These are phyloP conservation scores for Colletotrichum paranaense DNA, from an alignment of 2,329 filamentous ascomycete species.

Conservation along the genomic window DNA sequence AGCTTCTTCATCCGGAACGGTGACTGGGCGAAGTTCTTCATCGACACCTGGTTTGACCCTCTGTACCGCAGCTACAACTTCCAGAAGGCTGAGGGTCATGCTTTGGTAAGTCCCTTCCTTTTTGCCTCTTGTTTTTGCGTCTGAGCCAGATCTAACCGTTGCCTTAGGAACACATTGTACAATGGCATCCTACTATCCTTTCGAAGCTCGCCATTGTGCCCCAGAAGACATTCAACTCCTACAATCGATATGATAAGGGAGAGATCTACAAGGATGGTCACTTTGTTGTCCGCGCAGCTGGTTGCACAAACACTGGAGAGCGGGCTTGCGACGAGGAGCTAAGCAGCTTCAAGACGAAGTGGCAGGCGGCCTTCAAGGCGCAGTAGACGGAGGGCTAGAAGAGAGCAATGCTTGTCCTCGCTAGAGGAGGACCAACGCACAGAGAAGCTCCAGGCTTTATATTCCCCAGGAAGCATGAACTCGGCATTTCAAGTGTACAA, in stretches of 20 bases:
- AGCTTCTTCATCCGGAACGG: constrained; percentile 86
- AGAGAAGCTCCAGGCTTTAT: constrained; percentile 26
- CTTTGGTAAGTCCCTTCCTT: constrained; percentile 71
- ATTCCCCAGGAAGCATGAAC: constrained; percentile 24
- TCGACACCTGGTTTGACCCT: constrained; percentile 97
- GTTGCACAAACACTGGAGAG: constrained; percentile 70
- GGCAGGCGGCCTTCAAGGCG: constrained; percentile 58
- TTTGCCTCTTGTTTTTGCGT: background rate
- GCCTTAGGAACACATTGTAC: constrained; percentile 82
- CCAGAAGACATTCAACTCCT: constrained; percentile 85
- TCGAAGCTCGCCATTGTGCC: constrained; percentile 91
- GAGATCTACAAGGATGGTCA: constrained; percentile 82
- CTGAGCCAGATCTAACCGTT: background rate
- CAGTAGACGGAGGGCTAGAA: constrained; percentile 49
- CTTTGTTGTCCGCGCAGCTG: constrained; percentile 82
- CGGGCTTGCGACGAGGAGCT: constrained; percentile 80
- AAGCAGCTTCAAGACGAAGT: constrained; percentile 59
- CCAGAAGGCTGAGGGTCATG: constrained; percentile 92
- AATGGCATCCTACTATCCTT: constrained; percentile 97
- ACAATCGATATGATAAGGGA: constrained; percentile 68
- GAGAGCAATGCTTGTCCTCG: constrained; percentile 35
- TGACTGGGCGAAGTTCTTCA: constrained; percentile 91
- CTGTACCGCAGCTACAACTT: constrained; percentile 96
- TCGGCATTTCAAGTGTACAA: constrained; percentile 26
- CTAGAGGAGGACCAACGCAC: constrained; percentile 12